These are phyloP conservation scores for Sicyos baderoa DNA, from an alignment of 306 rosid genomes.

Conservation along the genomic window DNA sequence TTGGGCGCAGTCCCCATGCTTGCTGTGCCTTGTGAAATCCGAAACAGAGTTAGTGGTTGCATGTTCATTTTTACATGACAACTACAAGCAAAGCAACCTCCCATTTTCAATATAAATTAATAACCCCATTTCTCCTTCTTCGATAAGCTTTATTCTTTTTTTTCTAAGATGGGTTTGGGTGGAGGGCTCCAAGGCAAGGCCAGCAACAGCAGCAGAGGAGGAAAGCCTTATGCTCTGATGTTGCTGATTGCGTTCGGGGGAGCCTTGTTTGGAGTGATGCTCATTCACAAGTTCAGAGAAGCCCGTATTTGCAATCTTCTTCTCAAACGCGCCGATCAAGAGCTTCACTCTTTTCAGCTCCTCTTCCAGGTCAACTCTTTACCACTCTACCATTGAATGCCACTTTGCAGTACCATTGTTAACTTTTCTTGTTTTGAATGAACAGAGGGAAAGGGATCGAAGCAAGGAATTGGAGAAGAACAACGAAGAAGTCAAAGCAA, in stretches of 20 bases:
- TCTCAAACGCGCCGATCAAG: constrained; percentile 48
- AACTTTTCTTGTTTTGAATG: neutral
- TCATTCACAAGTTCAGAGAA: constrained; percentile 75
- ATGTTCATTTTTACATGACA: constrained; percentile 57
- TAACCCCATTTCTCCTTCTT: neutral
- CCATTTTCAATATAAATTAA: constrained; percentile 3
- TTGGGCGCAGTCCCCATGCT: constrained; percentile 43
- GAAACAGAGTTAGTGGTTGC: constrained; percentile 39
- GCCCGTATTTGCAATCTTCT: constrained; percentile 63
- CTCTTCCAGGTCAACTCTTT: constrained; percentile 47
- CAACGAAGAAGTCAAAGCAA: constrained; percentile 55
- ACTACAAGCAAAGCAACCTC: constrained; percentile 41
- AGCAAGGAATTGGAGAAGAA: constrained; percentile 46
- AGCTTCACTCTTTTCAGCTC: constrained; percentile 52
- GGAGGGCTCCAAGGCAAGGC: constrained; percentile 40
- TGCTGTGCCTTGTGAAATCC: constrained; percentile 30
- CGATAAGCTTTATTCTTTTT: neutral
- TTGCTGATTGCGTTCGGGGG: constrained; percentile 61
- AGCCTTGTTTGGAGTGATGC: constrained; percentile 71
- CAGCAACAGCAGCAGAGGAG: constrained; percentile 38
- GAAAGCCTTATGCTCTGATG: constrained; percentile 44
- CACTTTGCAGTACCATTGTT: constrained; percentile 24
- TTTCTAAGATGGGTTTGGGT: constrained; percentile 26
- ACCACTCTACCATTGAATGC: constrained; percentile 5
- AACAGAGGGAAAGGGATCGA: constrained; percentile 54